Evolutionary conservation across 1,284 basidiomycete species (phyloP).

Genomic region (Coniophora puteana): DNA sequence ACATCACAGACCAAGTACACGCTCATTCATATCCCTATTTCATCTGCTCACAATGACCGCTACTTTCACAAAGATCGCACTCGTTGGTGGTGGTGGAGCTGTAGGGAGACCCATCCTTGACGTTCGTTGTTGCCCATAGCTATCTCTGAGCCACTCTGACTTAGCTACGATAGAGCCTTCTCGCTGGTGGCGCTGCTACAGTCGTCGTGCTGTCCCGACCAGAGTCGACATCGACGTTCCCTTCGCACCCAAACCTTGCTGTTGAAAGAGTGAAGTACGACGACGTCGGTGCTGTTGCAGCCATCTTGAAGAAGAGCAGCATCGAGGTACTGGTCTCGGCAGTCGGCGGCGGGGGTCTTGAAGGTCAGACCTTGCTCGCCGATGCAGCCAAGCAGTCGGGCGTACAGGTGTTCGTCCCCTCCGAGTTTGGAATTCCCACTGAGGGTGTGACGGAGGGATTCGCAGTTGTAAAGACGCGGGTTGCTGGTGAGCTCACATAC

Average conservation of each 20-base stretch:
- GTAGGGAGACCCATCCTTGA: too few species aligned
- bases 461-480: slow-evolving; percentile 9
- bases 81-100: too few species aligned
- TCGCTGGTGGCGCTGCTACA: slow-evolving; percentile 15
- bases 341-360: slow-evolving; percentile 7
- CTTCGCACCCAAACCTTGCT: slow-evolving; percentile 23
- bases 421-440: slow-evolving; percentile 15
- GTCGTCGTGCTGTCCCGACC: slow-evolving; percentile 22
- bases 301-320: slow-evolving; percentile 15
- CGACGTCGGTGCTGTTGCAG: slow-evolving; percentile 18
- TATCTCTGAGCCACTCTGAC: too few species aligned
- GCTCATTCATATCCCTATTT: too few species aligned
- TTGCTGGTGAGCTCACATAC: slow-evolving; percentile 3
- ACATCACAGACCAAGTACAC: too few species aligned
- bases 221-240: too few species aligned
- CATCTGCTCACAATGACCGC: too few species aligned
- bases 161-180: too few species aligned
- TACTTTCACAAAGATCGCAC: too few species aligned
- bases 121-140: too few species aligned
- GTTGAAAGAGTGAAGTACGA: slow-evolving; percentile 28
- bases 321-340: slow-evolving; percentile 15
- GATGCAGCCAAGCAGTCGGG: slow-evolving; percentile 22
- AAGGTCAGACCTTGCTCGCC: slow-evolving; percentile 18
- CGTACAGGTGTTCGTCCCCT: slow-evolving; percentile 26
- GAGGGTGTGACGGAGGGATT: slow-evolving; percentile 10